Percentiles rank a stretch among this genome's conserved stretches.
Conservation (phyloP, 1,139 yeast genomes). For the Geotrichum cucujoidarum region DNA sequence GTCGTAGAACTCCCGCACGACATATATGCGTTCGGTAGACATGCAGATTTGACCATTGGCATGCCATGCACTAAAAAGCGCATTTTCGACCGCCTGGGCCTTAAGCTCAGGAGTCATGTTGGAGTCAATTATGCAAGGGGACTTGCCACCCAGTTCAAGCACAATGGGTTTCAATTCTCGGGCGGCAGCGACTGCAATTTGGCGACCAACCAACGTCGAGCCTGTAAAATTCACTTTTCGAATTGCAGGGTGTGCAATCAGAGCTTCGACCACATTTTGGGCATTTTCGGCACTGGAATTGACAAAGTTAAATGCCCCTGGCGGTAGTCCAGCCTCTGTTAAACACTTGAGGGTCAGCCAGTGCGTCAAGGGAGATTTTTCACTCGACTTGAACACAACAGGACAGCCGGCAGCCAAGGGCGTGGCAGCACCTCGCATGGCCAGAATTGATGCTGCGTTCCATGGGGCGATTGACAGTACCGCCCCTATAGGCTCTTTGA, state of each 20-base stretch:
- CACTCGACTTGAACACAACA: constrained; percentile 61
- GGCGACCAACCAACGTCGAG: constrained; percentile 54
- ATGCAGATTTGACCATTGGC: constrained; percentile 87
- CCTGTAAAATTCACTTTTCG: constrained; percentile 68
- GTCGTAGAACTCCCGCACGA: constrained; percentile 56
- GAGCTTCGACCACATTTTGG: constrained; percentile 44
- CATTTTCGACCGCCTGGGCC: constrained; percentile 38
- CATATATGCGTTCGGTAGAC: constrained; percentile 70
- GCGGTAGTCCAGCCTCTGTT: constrained; percentile 64
- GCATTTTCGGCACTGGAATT: constrained; percentile 55
- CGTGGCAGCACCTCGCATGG: constrained; percentile 28
- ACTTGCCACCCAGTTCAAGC: constrained; percentile 87
- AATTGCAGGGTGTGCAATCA: constrained; percentile 53
- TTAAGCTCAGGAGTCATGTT: constrained; percentile 39
- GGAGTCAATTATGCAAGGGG: constrained; percentile 76
- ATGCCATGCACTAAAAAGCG: constrained; percentile 71
- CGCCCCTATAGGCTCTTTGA: constrained; percentile 46
- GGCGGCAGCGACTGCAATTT: constrained; percentile 58
- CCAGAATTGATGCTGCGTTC: constrained; percentile 47
- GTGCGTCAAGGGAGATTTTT: constrained; percentile 60
- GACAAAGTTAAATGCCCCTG: constrained; percentile 61
- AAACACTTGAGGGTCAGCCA: constrained; percentile 51
- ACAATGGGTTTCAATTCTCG: constrained; percentile 64
- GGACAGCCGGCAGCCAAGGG: constrained; percentile 63
- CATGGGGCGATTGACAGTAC: constrained; percentile 47